phyloP scores from a whole-genome alignment of 768 basidiomycete genomes.

The Boletus sp. region DNA sequence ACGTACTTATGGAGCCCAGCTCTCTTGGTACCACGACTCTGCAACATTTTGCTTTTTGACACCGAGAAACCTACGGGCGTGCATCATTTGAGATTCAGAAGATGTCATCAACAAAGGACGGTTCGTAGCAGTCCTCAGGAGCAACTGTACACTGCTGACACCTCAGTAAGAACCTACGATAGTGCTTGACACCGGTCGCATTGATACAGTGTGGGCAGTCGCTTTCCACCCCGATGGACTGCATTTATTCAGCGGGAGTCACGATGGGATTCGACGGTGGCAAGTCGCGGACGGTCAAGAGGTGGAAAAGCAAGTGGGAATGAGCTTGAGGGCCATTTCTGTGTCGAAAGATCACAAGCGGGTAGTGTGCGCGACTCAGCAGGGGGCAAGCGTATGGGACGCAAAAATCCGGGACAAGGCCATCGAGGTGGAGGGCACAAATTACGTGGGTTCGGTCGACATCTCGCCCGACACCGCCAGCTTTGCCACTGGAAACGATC shows the following conservation, averaged over 20 bases:
- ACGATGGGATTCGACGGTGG: not conserved
- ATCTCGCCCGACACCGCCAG: not conserved
- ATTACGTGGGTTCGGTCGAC: not conserved
- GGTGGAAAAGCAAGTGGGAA: not conserved
- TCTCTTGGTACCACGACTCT: too few relatives aligned
- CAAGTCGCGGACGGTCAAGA: not conserved
- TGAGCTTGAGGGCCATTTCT: not conserved
- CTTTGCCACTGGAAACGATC: not conserved
- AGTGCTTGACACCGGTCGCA: not conserved
- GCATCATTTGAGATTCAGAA: not conserved
- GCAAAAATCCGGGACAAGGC: not conserved
- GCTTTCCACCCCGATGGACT: not conserved
- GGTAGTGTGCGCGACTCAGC: not conserved
- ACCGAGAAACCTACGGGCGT: not conserved
- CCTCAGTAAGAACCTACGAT: not conserved
- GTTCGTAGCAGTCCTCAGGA: not conserved
- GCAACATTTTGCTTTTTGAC: not conserved
- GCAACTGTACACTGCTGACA: not conserved
- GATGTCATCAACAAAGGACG: not conserved
- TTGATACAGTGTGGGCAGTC: not conserved
- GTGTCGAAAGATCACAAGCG: not conserved
- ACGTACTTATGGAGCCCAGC: too few relatives aligned
- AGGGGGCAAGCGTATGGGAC: not conserved
- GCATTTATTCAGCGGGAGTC: not conserved
- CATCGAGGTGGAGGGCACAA: not conserved